Evolutionary conservation across 2,329 filamentous ascomycete species (phyloP).

Genomic region (Trichoderma sp.): DNA sequence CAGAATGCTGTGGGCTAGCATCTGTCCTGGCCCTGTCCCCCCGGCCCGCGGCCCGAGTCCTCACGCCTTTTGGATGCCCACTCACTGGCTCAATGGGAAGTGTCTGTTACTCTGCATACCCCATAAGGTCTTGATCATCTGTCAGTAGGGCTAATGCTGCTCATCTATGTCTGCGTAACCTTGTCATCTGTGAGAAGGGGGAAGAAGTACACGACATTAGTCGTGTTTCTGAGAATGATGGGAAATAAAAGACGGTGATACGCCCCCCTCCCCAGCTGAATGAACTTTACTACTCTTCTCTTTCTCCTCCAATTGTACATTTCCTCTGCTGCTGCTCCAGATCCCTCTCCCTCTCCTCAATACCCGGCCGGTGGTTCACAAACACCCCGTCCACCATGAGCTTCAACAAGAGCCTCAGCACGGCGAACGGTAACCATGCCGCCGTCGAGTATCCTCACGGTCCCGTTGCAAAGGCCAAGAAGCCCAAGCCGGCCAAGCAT

Average conservation of each 20-base stretch:
- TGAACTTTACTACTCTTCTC: neutral
- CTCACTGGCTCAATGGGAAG: conserved; percentile 8
- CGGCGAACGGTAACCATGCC: conserved; percentile 33
- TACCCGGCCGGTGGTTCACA: conserved; percentile 24
- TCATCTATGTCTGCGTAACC: neutral
- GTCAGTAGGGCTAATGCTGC: neutral
- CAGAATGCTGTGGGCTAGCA: conserved; percentile 9
- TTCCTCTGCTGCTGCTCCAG: neutral
- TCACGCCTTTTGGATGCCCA: neutral
- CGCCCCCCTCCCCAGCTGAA: conserved; percentile 8
- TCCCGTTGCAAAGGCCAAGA: conserved; percentile 25
- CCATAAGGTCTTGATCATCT: neutral
- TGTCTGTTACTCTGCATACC: neutral
- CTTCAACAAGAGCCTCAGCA: conserved; percentile 20
- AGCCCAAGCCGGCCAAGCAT: conserved; percentile 25
- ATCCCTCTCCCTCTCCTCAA: neutral
- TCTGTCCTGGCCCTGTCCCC: conserved; percentile 9
- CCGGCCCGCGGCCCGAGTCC: conserved; percentile 26
- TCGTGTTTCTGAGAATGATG: neutral
- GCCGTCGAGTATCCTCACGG: conserved; percentile 27
- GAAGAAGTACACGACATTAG: neutral
- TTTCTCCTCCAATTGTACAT: neutral
- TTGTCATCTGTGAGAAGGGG: neutral
- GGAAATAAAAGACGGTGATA: conserved; percentile 21
- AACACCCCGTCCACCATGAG: conserved; percentile 32